Conservation (phyloP, 495 filamentous ascomycete species). For the Penicillium mononematosum region DNA sequence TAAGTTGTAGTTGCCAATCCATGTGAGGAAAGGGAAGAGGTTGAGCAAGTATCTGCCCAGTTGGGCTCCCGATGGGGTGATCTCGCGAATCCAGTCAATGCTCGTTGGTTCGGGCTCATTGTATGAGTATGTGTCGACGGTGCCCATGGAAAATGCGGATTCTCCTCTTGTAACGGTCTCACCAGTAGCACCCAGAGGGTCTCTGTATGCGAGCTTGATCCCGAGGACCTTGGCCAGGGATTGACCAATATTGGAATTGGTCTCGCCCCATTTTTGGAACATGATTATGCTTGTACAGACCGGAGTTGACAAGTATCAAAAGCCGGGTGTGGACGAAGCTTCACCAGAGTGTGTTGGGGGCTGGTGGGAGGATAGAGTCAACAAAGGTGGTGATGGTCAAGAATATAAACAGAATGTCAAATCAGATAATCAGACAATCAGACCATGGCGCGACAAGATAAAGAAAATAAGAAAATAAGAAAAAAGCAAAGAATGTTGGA, state of each 20-base stretch:
- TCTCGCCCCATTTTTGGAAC: constrained; percentile 28
- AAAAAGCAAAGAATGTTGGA: constrained; percentile 11
- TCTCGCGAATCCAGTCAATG: constrained; percentile 64
- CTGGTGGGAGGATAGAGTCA: not conserved
- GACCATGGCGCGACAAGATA: constrained; percentile 17
- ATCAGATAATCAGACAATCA: constrained; percentile 18
- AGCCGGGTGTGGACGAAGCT: constrained; percentile 11
- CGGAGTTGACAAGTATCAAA: constrained; percentile 13
- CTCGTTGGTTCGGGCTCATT: constrained; percentile 78
- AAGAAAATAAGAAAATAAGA: constrained; percentile 6
- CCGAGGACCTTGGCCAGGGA: constrained; percentile 75
- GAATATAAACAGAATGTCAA: constrained; percentile 22
- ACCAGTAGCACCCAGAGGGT: constrained; percentile 48
- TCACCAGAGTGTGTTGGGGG: constrained; percentile 1
- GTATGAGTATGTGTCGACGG: constrained; percentile 74
- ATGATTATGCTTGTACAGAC: constrained; percentile 26
- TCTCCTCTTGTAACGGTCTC: constrained; percentile 67
- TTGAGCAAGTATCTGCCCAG: constrained; percentile 58
- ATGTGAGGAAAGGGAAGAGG: constrained; percentile 83
- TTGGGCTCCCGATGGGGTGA: constrained; percentile 56
- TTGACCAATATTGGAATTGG: constrained; percentile 61
- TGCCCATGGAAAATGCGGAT: constrained; percentile 73
- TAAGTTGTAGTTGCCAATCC: constrained; percentile 85
- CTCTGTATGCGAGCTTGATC: constrained; percentile 74
- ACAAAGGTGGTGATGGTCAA: constrained; percentile 17